Conservation (phyloP, 2,329 filamentous ascomycete genomes). For the Penicillium paneum region DNA sequence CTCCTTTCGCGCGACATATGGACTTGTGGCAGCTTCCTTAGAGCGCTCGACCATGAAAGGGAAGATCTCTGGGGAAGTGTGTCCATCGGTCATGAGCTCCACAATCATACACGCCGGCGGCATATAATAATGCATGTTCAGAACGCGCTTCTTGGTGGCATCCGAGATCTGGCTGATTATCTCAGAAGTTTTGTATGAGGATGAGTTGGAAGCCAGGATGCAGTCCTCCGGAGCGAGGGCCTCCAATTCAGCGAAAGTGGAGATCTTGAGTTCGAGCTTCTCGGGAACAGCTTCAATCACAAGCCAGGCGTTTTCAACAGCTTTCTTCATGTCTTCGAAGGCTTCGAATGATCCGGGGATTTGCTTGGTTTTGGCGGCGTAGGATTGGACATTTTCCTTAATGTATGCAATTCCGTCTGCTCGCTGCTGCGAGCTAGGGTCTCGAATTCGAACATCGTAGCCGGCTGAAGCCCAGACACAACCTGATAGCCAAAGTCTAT, state of each 20-base stretch:
- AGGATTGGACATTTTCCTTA: constrained; percentile 31
- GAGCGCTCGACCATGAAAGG: constrained; percentile 45
- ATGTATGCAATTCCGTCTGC: constrained; percentile 34
- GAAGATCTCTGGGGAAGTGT: constrained; percentile 45
- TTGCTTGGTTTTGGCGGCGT: constrained; percentile 28
- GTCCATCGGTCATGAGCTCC: constrained; percentile 54
- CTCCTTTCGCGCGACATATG: constrained; percentile 46
- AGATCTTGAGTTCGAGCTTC: constrained; percentile 49
- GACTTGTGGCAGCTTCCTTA: constrained; percentile 42
- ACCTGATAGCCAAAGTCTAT: constrained; percentile 7
- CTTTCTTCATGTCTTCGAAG: constrained; percentile 38
- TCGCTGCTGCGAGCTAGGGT: constrained; percentile 32
- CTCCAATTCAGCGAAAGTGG: constrained; percentile 50
- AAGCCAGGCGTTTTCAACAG: constrained; percentile 51
- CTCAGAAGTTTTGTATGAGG: constrained; percentile 51
- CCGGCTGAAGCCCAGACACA: constrained; percentile 36
- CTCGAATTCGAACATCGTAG: constrained; percentile 29
- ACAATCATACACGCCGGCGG: constrained; percentile 47
- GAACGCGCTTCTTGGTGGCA: constrained; percentile 37
- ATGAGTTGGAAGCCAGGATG: constrained; percentile 52
- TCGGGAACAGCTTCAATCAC: constrained; percentile 56
- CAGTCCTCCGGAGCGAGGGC: constrained; percentile 43
- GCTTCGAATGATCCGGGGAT: constrained; percentile 32
- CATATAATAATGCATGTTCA: constrained; percentile 56
- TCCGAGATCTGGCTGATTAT: constrained; percentile 47